Percentiles rank a stretch among this genome's conserved stretches.
Conservation (phyloP, 2,329 filamentous ascomycete species). For the Penicillium expansum region DNA sequence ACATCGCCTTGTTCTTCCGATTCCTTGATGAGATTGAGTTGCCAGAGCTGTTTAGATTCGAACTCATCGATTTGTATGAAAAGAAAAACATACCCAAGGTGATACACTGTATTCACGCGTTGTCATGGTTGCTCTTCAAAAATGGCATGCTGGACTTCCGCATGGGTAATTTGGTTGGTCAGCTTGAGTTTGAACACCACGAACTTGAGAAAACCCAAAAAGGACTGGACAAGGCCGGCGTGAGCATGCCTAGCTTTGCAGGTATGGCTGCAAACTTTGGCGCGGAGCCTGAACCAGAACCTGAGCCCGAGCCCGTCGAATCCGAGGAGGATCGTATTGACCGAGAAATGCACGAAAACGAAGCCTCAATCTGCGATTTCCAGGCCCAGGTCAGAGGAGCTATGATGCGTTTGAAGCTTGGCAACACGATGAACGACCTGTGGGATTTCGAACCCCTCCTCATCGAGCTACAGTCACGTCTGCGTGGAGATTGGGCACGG, state of each 20-base stretch:
- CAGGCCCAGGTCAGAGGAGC: constrained; percentile 86
- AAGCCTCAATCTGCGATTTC: constrained; percentile 69
- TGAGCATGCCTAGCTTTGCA: constrained; percentile 95
- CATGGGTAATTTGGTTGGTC: constrained; percentile 93
- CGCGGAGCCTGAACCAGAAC: constrained; percentile 71
- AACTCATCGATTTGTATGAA: constrained; percentile 95
- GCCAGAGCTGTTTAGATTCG: constrained; percentile 93
- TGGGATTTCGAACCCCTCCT: constrained; percentile 82
- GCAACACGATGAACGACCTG: constrained; percentile 78
- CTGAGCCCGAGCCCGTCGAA: constrained; percentile 69
- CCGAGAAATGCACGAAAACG: constrained; percentile 75
- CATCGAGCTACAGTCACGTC: constrained; percentile 77
- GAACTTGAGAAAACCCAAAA: constrained; percentile 97
- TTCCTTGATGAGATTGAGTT: constrained; percentile 89
- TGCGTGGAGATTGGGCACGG: constrained; percentile 82
- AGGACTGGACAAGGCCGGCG: constrained; percentile 89
- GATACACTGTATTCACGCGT: constrained; percentile 95
- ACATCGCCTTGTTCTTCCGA: constrained; percentile 93
- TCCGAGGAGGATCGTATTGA: constrained; percentile 87
- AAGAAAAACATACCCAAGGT: constrained; percentile 99
- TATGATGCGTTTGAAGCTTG: constrained; percentile 70
- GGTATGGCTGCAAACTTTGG: constrained; percentile 97
- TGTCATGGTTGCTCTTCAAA: constrained; percentile 95
- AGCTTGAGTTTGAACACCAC: constrained; percentile 95
- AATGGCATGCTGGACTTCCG: constrained; percentile 94